Evolutionary conservation across 192 early-diverging fungal species (phyloP).

Genomic region (Mortierella claussenii): DNA sequence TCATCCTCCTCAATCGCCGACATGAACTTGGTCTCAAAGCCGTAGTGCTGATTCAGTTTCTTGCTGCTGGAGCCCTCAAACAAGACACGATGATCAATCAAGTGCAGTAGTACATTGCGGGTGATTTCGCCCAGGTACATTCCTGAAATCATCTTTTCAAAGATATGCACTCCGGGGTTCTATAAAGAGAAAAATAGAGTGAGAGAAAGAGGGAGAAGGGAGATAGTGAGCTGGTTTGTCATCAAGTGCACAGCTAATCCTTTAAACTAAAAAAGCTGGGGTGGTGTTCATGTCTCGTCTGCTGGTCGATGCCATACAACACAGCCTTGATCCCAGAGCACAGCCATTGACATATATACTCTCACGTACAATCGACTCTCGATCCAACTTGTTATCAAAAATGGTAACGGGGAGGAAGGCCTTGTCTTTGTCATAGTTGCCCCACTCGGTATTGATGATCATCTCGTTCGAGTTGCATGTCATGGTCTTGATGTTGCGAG

Average conservation of each 20-base stretch:
- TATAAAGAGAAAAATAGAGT: slow-evolving; percentile 34
- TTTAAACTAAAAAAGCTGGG: background rate
- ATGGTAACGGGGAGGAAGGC: slow-evolving; percentile 81
- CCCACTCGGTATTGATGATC: slow-evolving; percentile 97
- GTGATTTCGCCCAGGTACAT: slow-evolving; percentile 91
- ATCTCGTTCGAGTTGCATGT: slow-evolving; percentile 69
- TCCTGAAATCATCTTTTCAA: slow-evolving; percentile 94
- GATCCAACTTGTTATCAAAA: slow-evolving; percentile 87
- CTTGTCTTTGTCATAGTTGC: slow-evolving; percentile 84
- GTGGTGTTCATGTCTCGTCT: no score
- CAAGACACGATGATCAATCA: slow-evolving; percentile 82
- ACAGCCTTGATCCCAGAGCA: no score
- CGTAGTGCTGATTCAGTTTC: slow-evolving; percentile 70
- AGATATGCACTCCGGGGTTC: slow-evolving; percentile 83
- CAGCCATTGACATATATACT: no score
- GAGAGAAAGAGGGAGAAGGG: background rate
- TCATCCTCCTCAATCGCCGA: slow-evolving; percentile 76
- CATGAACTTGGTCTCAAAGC: slow-evolving; percentile 82
- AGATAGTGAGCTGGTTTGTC: background rate
- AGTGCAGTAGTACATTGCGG: slow-evolving; percentile 79
- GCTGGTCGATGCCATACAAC: no score
- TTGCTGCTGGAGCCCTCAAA: slow-evolving; percentile 75
- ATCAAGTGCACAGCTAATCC: background rate
- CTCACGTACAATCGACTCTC: slow-evolving; percentile 68
- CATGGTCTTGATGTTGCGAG: slow-evolving; percentile 54